A percentile compares a stretch with the other conserved stretches of the same genome.
phyloP scores from a whole-genome alignment of 805 yeast species.

The Saturnispora diversa region DNA sequence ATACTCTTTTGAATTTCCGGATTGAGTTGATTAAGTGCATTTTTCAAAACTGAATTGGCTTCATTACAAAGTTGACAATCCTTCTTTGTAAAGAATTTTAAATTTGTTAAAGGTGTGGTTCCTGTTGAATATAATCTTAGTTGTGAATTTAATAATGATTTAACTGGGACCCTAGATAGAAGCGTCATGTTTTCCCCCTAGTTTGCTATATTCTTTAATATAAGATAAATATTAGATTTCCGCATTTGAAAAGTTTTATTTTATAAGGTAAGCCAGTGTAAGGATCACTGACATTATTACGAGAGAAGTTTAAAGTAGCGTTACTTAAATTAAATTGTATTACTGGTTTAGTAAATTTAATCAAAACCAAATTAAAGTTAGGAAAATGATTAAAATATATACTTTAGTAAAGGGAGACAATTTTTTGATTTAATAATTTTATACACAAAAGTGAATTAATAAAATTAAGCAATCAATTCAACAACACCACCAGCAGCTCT shows the following conservation, averaged over 20 bases:
- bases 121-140: no score
- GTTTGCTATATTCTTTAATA: no score
- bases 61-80: constrained; percentile 63
- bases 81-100: constrained; percentile 61
- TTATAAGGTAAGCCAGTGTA: neutral
- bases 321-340: no score
- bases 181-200: no score
- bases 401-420: constrained; percentile 9
- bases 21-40: constrained; percentile 30
- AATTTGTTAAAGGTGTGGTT: constrained; percentile 15
- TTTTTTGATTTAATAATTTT: constrained; percentile 6
- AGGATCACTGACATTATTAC: no score
- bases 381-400: constrained; percentile 3
- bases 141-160: no score
- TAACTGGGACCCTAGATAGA: no score
- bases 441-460: constrained; percentile 1
- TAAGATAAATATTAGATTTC: no score
- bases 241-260: neutral
- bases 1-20: constrained; percentile 21
- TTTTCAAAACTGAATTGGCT: constrained; percentile 45
- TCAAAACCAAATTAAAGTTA: neutral
- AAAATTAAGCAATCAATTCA: constrained; percentile 89
- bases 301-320: no score
- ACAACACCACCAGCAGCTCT: constrained; percentile 99
- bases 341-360: no score